Evolutionary conservation across 352 stramenopile species (phyloP).

Genomic region (Phytophthora boehmeriae): DNA sequence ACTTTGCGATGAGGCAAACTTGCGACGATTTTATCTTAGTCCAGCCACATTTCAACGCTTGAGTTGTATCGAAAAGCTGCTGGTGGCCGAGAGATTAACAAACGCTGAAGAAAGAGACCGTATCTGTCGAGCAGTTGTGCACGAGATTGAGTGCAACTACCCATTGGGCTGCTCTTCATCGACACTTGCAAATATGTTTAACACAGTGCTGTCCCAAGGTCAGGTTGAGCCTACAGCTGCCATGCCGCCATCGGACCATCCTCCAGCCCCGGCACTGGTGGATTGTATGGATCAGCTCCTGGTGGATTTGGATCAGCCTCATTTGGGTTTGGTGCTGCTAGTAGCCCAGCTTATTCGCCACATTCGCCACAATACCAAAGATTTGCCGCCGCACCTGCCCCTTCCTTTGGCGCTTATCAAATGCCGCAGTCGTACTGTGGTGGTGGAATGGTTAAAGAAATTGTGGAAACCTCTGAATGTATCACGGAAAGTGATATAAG

Average conservation of each 20-base stretch:
- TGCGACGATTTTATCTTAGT: slow-evolving; percentile 32
- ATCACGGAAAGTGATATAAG: not conserved
- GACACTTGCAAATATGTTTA: slow-evolving; percentile 32
- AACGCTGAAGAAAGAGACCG: slow-evolving; percentile 16
- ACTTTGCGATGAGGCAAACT: slow-evolving; percentile 34
- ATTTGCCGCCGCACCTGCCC: no score
- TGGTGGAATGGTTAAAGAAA: no score
- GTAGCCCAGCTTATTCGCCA: not conserved
- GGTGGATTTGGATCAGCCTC: not conserved
- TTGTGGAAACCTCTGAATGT: no score
- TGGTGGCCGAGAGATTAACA: slow-evolving; percentile 40
- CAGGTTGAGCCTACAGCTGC: slow-evolving; percentile 20
- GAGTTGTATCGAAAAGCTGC: slow-evolving; percentile 46
- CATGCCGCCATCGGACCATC: not conserved
- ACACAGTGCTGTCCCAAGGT: slow-evolving; percentile 37
- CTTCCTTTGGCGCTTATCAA: no score
- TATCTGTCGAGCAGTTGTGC: slow-evolving; percentile 40
- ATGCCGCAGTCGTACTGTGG: no score
- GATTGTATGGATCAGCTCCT: slow-evolving; percentile 4
- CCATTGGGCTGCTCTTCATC: slow-evolving; percentile 2
- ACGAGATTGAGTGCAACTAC: slow-evolving; percentile 30
- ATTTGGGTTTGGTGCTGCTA: not conserved
- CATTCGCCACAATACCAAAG: no score
- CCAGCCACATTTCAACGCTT: slow-evolving; percentile 37
- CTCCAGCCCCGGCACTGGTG: not conserved